Conservation (phyloP, 352 stramenopile genomes). For the Phytophthora fragariae region DNA sequence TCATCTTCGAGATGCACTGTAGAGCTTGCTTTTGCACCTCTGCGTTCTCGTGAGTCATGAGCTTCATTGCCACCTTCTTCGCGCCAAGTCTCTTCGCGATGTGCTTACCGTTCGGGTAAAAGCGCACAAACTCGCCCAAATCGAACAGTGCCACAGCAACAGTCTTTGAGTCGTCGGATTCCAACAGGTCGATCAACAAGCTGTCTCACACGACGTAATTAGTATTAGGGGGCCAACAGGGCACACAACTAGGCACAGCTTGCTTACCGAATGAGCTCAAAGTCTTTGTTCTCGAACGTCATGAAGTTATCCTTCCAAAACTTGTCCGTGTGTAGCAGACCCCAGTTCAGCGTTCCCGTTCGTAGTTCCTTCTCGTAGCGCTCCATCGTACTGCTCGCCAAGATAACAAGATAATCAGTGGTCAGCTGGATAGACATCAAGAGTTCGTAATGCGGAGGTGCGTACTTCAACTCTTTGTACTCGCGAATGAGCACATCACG, state of each 20-base stretch:
- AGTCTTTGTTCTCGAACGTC: constrained; percentile 97
- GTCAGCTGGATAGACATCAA: not conserved
- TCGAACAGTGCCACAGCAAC: constrained; percentile 97
- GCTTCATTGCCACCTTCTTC: constrained; percentile 97
- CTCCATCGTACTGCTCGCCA: constrained; percentile 91
- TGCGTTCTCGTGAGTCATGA: constrained; percentile 96
- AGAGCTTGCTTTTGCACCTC: constrained; percentile 98
- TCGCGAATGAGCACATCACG: constrained; percentile 86
- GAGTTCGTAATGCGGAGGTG: not conserved
- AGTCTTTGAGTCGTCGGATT: constrained; percentile 94
- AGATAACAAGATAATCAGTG: not conserved
- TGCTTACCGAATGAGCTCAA: constrained; percentile 89
- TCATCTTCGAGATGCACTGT: constrained; percentile 99
- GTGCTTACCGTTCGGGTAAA: constrained; percentile 97
- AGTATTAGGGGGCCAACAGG: not conserved
- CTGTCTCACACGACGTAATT: constrained; percentile 42
- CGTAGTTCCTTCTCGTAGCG: constrained; percentile 97
- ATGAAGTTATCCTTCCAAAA: constrained; percentile 99
- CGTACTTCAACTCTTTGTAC: constrained; percentile 91
- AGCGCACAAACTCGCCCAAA: constrained; percentile 97
- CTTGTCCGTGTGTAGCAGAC: constrained; percentile 96
- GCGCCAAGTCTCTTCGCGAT: constrained; percentile 96
- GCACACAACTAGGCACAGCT: not conserved
- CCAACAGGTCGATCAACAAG: constrained; percentile 94
- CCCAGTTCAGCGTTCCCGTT: constrained; percentile 95